Base-by-base conservation (phyloP, 177 flowering plant species). In the Vitis hybrid region DNA sequence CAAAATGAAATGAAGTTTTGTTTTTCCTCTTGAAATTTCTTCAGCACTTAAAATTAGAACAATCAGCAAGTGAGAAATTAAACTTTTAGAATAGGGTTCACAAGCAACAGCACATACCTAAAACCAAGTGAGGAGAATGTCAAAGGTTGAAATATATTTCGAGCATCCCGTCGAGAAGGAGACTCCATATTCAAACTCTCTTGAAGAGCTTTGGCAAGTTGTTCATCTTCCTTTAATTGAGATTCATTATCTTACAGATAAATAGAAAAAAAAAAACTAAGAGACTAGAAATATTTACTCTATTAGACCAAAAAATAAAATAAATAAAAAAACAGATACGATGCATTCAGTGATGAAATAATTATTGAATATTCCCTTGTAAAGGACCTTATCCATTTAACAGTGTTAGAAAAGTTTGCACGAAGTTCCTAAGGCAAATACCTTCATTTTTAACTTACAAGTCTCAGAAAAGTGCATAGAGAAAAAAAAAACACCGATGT, bases 141-240 rank as follows among this genome's bases (percentile, higher is more conserved):
- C 22, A 22, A 22, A 22, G 2, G 22, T 22, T 22, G 22, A 22
- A 22, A 1, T 22, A 22, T 22, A 22, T 22, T 22, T 22, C 22
- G 22, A 22, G 22, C 22, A 22, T 77, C 82, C 83, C 73, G 52
- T 74, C 78, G 82, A 71, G 92, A 85, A 62, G 90, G 81, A 31
- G 89, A 82, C 16, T 83, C 87, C 74, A 88, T 55, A 70, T 77
- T 87, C 76, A 89, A 65, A 79, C 97, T 96, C 78, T 90, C 98
- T 76, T 96, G 97, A 61, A 96, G 80, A 74, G 97, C 97, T 77
- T 79, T 87, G 9, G 99, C 99, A 74, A 96, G 90, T 71, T 75
- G 87, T 73, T 93, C 95, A 74, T 94, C 98, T 83, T 94, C 97
- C 66, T 85, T 88, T 74, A 87, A 57, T 54, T 80, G 83, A 61